Evolutionary conservation across 2,329 filamentous ascomycete genomes (phyloP).

Genomic region (Aspergillus cejpii): DNA sequence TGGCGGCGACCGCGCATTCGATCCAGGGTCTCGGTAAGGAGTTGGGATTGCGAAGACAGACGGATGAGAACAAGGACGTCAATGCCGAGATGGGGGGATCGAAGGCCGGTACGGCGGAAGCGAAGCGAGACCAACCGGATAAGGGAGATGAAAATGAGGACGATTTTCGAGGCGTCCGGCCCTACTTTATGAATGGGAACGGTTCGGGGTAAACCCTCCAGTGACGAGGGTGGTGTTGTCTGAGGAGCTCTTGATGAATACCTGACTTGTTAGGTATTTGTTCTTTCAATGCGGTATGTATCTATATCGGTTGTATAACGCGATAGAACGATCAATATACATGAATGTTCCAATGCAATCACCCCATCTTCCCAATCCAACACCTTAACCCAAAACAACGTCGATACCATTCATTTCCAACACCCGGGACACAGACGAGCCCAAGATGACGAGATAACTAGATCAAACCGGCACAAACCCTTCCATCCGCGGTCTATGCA

Average conservation of each 20-base stretch:
- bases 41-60: conserved; percentile 61
- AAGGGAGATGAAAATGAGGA: conserved; percentile 26
- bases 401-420: background rate
- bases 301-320: too few species aligned
- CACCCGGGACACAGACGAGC: background rate
- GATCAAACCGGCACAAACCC: conserved; percentile 28
- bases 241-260: background rate
- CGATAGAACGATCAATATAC: background rate
- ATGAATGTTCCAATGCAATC: background rate
- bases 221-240: background rate
- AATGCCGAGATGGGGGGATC: conserved; percentile 41
- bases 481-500: conserved; percentile 23
- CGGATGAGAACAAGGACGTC: conserved; percentile 58
- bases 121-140: conserved; percentile 10
- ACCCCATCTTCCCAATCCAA: background rate
- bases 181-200: conserved; percentile 24
- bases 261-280: too few species aligned
- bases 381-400: background rate
- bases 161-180: conserved; percentile 36
- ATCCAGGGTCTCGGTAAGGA: conserved; percentile 43
- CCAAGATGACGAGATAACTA: background rate
- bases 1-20: conserved; percentile 10
- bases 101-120: conserved; percentile 11
- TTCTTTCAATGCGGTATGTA: too few species aligned
- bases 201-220: background rate